Conservation (phyloP, 768 basidiomycete species). For the Grammothele lineata region DNA sequence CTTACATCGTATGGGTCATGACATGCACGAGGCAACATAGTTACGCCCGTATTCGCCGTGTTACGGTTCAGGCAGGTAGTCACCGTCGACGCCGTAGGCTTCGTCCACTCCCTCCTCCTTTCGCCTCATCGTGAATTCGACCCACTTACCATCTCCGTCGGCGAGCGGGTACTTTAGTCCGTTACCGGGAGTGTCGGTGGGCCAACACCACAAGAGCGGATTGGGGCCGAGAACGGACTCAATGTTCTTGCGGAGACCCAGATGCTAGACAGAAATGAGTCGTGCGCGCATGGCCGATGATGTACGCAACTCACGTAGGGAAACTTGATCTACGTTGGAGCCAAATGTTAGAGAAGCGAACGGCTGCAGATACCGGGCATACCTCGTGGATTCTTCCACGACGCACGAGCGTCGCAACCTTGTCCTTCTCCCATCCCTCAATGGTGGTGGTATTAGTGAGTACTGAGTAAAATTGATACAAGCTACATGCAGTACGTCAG, state of each 20-base stretch:
- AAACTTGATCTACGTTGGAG: slow-evolving; percentile 90
- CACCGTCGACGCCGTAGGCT: slow-evolving; percentile 6
- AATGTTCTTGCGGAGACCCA: slow-evolving; percentile 72
- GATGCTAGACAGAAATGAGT: slow-evolving; percentile 58
- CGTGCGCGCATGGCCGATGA: too few relatives aligned
- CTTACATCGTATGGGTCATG: slow-evolving; percentile 14
- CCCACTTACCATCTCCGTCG: slow-evolving; percentile 72
- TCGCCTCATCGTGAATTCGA: slow-evolving; percentile 31
- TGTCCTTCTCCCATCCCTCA: slow-evolving; percentile 98
- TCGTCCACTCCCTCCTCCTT: neutral
- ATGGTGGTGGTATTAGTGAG: slow-evolving; percentile 89
- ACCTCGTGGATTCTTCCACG: slow-evolving; percentile 85
- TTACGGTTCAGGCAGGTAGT: slow-evolving; percentile 9
- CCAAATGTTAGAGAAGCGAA: too few relatives aligned
- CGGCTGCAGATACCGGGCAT: too few relatives aligned
- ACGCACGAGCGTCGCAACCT: slow-evolving; percentile 78
- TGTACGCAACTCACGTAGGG: slow-evolving; percentile 76
- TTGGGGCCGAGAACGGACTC: slow-evolving; percentile 73
- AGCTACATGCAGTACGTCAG: slow-evolving; percentile 35
- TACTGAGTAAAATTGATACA: slow-evolving; percentile 84
- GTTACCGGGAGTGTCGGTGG: slow-evolving; percentile 57
- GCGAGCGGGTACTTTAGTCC: slow-evolving; percentile 78
- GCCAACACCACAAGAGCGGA: slow-evolving; percentile 82
- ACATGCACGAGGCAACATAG: slow-evolving; percentile 5
- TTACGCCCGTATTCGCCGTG: neutral